Evolutionary conservation across 495 filamentous ascomycete genomes (phyloP).

Genomic region (Hypoxylon perforatum): DNA sequence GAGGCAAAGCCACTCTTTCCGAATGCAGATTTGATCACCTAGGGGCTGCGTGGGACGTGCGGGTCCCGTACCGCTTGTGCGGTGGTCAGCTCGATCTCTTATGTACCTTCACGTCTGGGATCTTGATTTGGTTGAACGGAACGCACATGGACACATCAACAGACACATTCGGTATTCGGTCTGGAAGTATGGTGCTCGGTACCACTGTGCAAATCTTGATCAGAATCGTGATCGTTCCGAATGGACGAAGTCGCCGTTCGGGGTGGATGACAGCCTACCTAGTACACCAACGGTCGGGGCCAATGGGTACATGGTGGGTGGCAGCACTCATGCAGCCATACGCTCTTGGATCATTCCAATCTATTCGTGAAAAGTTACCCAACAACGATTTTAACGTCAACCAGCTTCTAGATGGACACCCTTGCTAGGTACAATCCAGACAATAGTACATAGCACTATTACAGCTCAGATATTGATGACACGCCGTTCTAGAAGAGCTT

Average conservation of each 20-base stretch:
- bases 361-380: slow-evolving; percentile 15
- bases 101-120: neutral
- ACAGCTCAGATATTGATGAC: slow-evolving; percentile 12
- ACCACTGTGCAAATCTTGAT: neutral
- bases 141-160: slow-evolving; percentile 5
- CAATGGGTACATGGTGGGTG: slow-evolving; percentile 14
- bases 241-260: slow-evolving; percentile 10
- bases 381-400: slow-evolving; percentile 2
- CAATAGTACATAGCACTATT: slow-evolving; percentile 17
- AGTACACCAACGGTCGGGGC: slow-evolving; percentile 14
- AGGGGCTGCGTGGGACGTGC: slow-evolving; percentile 9
- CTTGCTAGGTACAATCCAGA: neutral
- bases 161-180: slow-evolving; percentile 9
- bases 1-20: slow-evolving; percentile 17
- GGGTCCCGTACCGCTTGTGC: slow-evolving; percentile 14
- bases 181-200: neutral
- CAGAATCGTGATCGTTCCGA: slow-evolving; percentile 12
- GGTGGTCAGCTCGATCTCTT: slow-evolving; percentile 11
- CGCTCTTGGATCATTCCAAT: slow-evolving; percentile 30
- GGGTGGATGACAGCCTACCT: slow-evolving; percentile 17
- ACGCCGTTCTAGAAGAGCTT: slow-evolving; percentile 4
- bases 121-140: neutral
- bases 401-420: neutral
- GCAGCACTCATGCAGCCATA: slow-evolving; percentile 24
- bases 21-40: slow-evolving; percentile 25